Percentiles rank a stretch among this genome's conserved stretches.
These are phyloP conservation scores for Dalbergia oliveri DNA, from an alignment of 306 rosid genomes.

Conservation along the genomic window DNA sequence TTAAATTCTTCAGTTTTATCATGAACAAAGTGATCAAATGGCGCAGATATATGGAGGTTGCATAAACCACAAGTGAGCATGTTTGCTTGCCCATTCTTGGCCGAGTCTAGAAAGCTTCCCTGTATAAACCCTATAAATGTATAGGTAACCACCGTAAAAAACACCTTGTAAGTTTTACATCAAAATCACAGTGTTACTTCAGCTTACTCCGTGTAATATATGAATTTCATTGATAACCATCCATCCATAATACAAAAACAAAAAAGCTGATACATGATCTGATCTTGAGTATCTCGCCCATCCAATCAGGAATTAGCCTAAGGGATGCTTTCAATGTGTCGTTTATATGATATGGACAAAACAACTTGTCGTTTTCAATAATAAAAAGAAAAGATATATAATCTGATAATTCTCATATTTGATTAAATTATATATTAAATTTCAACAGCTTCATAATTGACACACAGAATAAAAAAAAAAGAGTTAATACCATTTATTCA, in stretches of 20 bases:
- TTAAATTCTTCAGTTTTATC: slow-evolving; percentile 5
- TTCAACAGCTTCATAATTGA: slow-evolving; percentile 32
- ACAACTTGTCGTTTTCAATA: neutral
- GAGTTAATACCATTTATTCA: slow-evolving; percentile 25
- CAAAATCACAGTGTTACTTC: too few species aligned
- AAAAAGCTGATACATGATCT: slow-evolving; percentile 13
- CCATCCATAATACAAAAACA: neutral
- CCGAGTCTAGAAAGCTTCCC: slow-evolving; percentile 13
- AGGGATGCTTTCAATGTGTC: neutral
- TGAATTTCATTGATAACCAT: slow-evolving; percentile 1
- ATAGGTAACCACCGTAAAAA: neutral
- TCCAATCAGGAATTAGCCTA: neutral
- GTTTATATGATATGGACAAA: neutral
- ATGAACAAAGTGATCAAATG: slow-evolving; percentile 1
- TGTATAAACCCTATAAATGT: neutral
- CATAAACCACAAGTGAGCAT: slow-evolving; percentile 39
- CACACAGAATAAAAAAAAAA: neutral
- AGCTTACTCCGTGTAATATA: too few species aligned
- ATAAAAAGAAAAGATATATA: neutral
- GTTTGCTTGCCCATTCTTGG: slow-evolving; percentile 35
- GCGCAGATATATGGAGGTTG: slow-evolving; percentile 14
- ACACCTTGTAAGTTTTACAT: neutral
- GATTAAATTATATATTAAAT: neutral
- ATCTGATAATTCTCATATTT: neutral
- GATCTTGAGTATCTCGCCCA: slow-evolving; percentile 28